Evolutionary conservation across 805 yeast species (phyloP).

Genomic region (Wickerhamiella bombiphila): DNA sequence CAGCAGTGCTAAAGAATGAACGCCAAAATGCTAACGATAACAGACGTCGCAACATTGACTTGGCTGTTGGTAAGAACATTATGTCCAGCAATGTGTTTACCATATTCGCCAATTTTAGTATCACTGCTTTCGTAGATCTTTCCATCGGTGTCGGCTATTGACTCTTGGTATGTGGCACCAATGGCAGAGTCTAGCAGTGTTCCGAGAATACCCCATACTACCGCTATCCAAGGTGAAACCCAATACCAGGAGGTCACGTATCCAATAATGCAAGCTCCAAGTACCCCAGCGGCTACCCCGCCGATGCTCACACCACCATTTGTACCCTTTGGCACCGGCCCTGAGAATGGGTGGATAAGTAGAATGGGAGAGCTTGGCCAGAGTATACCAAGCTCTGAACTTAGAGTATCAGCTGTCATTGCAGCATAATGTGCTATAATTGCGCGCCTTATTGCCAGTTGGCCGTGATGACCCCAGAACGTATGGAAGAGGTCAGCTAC

Average conservation of each 20-base stretch:
- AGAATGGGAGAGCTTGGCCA: constrained; percentile 19
- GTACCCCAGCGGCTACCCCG: constrained; percentile 20
- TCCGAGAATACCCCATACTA: constrained; percentile 19
- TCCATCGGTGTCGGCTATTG: constrained; percentile 12
- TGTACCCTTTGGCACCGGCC: constrained; percentile 25
- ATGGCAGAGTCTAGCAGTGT: constrained; percentile 23
- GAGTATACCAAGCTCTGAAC: constrained; percentile 25
- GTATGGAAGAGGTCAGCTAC: background rate
- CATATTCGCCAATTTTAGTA: constrained; percentile 2
- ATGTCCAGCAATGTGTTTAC: constrained; percentile 20
- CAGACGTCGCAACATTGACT: constrained; percentile 1
- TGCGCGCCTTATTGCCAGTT: background rate
- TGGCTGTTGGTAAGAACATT: constrained; percentile 26
- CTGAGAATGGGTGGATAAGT: constrained; percentile 18
- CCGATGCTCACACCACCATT: constrained; percentile 24
- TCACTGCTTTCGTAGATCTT: background rate
- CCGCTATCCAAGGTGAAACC: background rate
- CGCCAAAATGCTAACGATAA: background rate
- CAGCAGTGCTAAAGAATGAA: background rate
- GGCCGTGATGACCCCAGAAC: background rate
- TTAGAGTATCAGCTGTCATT: constrained; percentile 25
- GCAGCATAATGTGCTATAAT: constrained; percentile 20
- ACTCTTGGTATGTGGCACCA: constrained; percentile 22
- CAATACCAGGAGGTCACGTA: constrained; percentile 15
- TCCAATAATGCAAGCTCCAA: constrained; percentile 20